Percentiles rank a stretch among this genome's conserved stretches.
These are phyloP conservation scores for Rhizophagus clarus DNA, from an alignment of 192 early-diverging fungal species.

Conservation along the genomic window DNA sequence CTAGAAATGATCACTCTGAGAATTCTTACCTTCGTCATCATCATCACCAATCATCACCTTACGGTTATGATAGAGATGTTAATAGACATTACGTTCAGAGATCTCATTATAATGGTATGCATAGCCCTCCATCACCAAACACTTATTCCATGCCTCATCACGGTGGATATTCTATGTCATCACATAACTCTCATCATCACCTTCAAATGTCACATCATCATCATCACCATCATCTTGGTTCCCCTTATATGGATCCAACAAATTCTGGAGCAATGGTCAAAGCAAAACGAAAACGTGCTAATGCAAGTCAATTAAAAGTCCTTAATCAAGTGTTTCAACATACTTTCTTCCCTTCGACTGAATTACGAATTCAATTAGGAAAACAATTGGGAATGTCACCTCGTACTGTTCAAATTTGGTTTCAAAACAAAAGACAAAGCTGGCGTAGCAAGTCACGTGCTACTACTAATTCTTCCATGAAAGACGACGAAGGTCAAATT, in stretches of 20 bases:
- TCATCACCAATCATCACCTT: background rate
- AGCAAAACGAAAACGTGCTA: conserved; percentile 82
- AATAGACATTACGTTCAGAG: background rate
- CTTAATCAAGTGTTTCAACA: conserved; percentile 76
- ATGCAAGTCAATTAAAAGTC: conserved; percentile 71
- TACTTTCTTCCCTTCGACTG: conserved; percentile 84
- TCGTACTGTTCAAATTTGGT: conserved; percentile 95
- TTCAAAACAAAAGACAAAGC: conserved; percentile 92
- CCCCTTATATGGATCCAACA: conserved; percentile 20
- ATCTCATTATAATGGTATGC: background rate
- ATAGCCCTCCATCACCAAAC: background rate
- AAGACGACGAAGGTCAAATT: background rate
- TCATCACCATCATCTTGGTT: conserved; percentile 19
- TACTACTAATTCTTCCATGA: background rate
- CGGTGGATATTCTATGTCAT: background rate
- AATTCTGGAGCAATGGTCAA: conserved; percentile 40
- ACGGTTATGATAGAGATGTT: background rate
- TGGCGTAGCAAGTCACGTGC: conserved; percentile 24
- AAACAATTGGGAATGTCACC: conserved; percentile 85
- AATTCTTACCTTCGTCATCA: background rate
- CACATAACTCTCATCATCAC: conserved; percentile 18
- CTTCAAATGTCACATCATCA: conserved; percentile 4
- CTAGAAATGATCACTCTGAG: background rate
- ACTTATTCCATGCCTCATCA: background rate
- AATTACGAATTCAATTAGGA: conserved; percentile 76